Conservation (phyloP, 371 early-diverging fungal genomes). For the Mortierella sp. region DNA sequence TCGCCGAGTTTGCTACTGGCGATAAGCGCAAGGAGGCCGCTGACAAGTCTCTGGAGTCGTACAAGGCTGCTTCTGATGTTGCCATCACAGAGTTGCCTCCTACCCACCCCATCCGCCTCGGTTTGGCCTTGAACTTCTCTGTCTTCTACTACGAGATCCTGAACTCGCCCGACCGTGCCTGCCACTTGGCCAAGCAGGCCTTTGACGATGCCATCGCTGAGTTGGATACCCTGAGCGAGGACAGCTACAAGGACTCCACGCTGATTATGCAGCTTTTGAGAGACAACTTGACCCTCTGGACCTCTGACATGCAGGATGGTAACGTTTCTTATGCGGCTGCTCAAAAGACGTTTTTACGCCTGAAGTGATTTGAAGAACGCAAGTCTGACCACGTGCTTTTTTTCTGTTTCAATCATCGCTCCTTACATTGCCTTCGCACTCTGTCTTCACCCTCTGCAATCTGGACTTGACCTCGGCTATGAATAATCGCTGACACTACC, state of each 20-base stretch:
- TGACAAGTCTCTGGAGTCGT: conserved; percentile 92
- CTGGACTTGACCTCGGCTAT: background rate
- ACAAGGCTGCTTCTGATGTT: conserved; percentile 96
- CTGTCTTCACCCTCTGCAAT: background rate
- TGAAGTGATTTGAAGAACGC: background rate
- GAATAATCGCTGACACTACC: background rate
- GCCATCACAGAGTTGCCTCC: conserved; percentile 95
- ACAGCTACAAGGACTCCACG: conserved; percentile 99
- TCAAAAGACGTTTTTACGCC: background rate
- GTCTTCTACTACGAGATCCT: conserved; percentile 99
- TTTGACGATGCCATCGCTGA: conserved; percentile 99
- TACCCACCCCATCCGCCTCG: conserved; percentile 99
- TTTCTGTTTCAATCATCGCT: background rate
- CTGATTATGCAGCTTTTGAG: conserved; percentile 99
- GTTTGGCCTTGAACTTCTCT: conserved; percentile 99
- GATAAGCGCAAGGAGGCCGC: conserved; percentile 91
- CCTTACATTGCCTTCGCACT: background rate
- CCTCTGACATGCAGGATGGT: conserved; percentile 94
- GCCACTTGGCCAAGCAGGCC: conserved; percentile 98
- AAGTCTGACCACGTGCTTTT: background rate
- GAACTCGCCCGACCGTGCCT: conserved; percentile 98
- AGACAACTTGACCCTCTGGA: conserved; percentile 99
- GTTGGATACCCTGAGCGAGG: conserved; percentile 98
- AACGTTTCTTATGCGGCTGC: conserved; percentile 7
- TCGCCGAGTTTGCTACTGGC: conserved; percentile 96